Percentiles rank a stretch among this genome's conserved stretches.
phyloP scores from a whole-genome alignment of 768 basidiomycete genomes.

The Boletus patriciae region DNA sequence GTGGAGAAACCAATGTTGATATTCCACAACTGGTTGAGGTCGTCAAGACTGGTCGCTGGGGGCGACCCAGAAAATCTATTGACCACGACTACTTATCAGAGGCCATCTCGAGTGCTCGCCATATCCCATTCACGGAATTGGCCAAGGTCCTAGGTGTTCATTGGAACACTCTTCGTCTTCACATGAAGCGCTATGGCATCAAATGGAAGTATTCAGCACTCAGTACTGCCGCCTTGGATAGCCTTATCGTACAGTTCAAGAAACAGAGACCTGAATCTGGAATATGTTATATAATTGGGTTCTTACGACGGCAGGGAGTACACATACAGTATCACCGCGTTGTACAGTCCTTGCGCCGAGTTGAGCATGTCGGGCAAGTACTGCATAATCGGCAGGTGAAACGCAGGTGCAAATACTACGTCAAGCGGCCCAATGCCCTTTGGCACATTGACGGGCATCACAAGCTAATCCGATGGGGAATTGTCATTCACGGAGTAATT shows the following conservation, averaged over 20 bases:
- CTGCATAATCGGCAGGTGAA: neutral
- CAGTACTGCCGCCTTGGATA: slow-evolving; percentile 10
- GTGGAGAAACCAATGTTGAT: neutral
- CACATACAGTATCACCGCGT: slow-evolving; percentile 29
- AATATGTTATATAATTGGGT: slow-evolving; percentile 29
- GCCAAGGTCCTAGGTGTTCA: slow-evolving; percentile 3
- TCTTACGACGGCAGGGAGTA: slow-evolving; percentile 26
- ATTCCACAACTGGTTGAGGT: neutral
- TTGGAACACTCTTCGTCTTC: slow-evolving; percentile 4
- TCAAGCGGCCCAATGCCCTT: neutral
- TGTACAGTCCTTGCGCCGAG: slow-evolving; percentile 21
- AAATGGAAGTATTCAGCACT: slow-evolving; percentile 2
- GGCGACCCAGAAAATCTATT: neutral
- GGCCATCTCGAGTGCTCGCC: neutral
- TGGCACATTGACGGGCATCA: slow-evolving; percentile 14
- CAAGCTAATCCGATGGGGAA: slow-evolving; percentile 21
- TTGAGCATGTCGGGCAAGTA: slow-evolving; percentile 10
- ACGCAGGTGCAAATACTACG: slow-evolving; percentile 5
- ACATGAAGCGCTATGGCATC: slow-evolving; percentile 10
- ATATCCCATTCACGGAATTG: slow-evolving; percentile 13
- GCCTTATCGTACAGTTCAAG: slow-evolving; percentile 11
- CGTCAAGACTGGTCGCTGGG: neutral
- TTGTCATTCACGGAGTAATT: neutral
- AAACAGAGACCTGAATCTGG: slow-evolving; percentile 28
- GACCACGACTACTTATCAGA: neutral